A percentile compares a stretch with the other conserved stretches of the same genome.
Conservation (phyloP, 768 basidiomycete genomes). For the Saitozyma sp. region DNA sequence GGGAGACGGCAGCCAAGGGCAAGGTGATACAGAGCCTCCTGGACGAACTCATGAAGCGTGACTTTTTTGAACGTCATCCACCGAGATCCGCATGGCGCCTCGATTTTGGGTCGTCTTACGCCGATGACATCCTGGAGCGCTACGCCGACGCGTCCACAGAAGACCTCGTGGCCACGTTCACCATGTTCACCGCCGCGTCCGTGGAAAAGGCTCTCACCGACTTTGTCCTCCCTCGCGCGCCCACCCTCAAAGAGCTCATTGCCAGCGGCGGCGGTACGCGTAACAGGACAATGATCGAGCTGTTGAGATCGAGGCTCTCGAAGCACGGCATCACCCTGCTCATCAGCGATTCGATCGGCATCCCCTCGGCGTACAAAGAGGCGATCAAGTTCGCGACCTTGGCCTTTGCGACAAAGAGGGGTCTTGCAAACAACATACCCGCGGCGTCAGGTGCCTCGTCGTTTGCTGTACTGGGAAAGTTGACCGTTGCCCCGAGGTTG, state of each 20-base stretch:
- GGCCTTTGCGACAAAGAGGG: not conserved
- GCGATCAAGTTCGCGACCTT: conserved; percentile 29
- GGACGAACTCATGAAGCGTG: conserved; percentile 25
- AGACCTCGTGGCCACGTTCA: no score
- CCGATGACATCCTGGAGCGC: no score
- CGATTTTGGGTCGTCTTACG: no score
- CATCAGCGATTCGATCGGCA: not conserved
- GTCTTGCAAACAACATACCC: not conserved
- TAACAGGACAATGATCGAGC: no score
- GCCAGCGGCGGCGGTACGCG: no score
- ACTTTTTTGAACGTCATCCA: conserved; percentile 30
- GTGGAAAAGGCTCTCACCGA: no score
- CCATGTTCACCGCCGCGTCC: no score
- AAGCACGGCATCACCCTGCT: no score
- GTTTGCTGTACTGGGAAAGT: not conserved
- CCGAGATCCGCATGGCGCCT: conserved; percentile 12
- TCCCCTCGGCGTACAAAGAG: conserved; percentile 31
- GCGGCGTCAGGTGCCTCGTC: not conserved
- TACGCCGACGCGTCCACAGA: no score
- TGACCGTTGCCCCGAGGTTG: not conserved
- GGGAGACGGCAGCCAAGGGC: conserved; percentile 27
- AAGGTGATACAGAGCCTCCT: conserved; percentile 30
- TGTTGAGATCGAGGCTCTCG: no score
- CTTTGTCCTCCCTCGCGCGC: no score
- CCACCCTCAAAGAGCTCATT: no score